phyloP scores from a whole-genome alignment of 2,329 filamentous ascomycete genomes.

The Leptographium flavum region DNA sequence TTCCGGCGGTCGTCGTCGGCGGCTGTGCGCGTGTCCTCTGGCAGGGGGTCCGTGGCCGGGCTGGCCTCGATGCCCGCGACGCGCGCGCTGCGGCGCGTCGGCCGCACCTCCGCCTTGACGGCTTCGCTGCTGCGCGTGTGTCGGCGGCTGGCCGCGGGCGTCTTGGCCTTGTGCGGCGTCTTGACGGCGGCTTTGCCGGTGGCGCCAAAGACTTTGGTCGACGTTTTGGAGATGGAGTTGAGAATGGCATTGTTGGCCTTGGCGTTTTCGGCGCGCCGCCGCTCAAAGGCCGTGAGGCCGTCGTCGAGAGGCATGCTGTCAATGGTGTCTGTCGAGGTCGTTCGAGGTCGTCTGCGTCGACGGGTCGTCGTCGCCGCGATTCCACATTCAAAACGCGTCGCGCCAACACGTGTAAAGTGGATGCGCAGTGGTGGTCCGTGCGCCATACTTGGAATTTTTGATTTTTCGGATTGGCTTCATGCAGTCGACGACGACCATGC shows the following conservation, averaged over 20 bases:
- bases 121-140: constrained; percentile 4
- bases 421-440: background rate
- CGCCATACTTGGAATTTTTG: background rate
- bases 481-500: constrained; percentile 19
- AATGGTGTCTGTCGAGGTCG: too few relatives aligned
- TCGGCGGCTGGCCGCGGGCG: constrained; percentile 15
- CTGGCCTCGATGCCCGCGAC: constrained; percentile 39
- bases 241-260: constrained; percentile 71
- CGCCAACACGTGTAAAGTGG: constrained; percentile 1
- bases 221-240: constrained; percentile 59
- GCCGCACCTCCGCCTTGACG: constrained; percentile 23
- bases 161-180: background rate
- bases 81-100: constrained; percentile 43
- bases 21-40: background rate
- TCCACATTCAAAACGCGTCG: background rate
- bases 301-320: constrained; percentile 2
- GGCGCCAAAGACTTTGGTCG: constrained; percentile 23
- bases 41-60: constrained; percentile 14
- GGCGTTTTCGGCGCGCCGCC: constrained; percentile 72
- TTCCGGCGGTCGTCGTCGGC: constrained; percentile 38
- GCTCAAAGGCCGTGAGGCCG: constrained; percentile 73
- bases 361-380: too few relatives aligned
- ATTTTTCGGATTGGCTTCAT: background rate
- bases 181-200: constrained; percentile 33
- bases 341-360: too few relatives aligned